A percentile compares a stretch with the other conserved stretches of the same genome.
These are phyloP conservation scores for Macroventuria anomochaeta DNA, from an alignment of 2,329 filamentous ascomycete species.

Conservation along the genomic window DNA sequence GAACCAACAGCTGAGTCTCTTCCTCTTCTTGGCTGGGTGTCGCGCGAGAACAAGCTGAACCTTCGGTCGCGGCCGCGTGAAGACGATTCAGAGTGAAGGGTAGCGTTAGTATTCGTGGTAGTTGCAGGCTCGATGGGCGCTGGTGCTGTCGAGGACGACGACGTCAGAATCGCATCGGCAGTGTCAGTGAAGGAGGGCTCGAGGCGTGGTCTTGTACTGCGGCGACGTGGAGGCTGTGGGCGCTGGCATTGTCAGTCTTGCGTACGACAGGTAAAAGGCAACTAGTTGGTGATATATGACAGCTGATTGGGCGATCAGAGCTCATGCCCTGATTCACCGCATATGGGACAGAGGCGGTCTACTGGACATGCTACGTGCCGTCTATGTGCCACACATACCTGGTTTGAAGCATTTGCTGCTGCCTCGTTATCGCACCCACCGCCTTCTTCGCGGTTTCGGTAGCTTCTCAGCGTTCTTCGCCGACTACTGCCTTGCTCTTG, in stretches of 20 bases:
- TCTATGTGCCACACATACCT: slow-evolving; percentile 12
- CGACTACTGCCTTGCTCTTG: background rate
- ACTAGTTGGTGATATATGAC: background rate
- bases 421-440: slow-evolving; percentile 11
- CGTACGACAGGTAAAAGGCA: background rate
- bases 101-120: background rate
- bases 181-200: background rate
- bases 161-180: background rate
- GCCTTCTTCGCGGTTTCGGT: slow-evolving; percentile 10
- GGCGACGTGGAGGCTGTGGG: slow-evolving; percentile 4
- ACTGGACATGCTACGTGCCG: background rate
- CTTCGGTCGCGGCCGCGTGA: background rate
- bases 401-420: slow-evolving; percentile 15
- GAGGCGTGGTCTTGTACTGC: slow-evolving; percentile 6
- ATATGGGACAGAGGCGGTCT: background rate
- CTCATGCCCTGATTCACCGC: background rate
- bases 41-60: slow-evolving; percentile 1
- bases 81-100: background rate
- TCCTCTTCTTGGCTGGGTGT: background rate
- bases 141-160: background rate
- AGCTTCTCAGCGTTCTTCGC: slow-evolving; percentile 7
- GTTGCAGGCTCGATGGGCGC: background rate
- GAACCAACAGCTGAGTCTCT: slow-evolving; percentile 14
- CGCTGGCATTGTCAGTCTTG: slow-evolving; percentile 15
- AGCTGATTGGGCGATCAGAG: background rate